Conservation (phyloP, 2,329 filamentous ascomycete species). For the Aspergillus flavus region DNA sequence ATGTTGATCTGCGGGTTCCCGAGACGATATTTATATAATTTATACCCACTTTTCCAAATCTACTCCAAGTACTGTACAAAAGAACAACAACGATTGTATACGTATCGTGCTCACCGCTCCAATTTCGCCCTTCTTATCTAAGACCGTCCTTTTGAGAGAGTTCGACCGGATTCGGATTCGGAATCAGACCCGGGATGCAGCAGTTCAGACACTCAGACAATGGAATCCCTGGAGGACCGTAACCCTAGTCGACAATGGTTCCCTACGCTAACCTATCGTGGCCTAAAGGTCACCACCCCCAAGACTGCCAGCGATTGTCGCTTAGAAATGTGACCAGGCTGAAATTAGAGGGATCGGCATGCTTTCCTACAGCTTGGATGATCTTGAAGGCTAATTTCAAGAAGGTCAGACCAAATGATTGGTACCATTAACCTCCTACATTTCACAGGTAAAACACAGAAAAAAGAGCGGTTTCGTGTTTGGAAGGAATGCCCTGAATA, state of each 20-base stretch:
- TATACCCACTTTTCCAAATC: too few relatives aligned
- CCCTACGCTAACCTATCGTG: neutral
- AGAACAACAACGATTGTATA: neutral
- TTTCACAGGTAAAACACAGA: too few relatives aligned
- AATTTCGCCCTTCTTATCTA: neutral
- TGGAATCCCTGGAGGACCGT: too few relatives aligned
- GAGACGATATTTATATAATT: too few relatives aligned
- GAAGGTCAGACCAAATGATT: neutral
- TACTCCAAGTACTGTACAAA: neutral
- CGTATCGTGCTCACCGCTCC: neutral
- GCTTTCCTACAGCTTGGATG: neutral
- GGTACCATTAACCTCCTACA: too few relatives aligned
- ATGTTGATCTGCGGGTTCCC: neutral
- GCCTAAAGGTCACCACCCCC: neutral
- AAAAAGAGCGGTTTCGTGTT: too few relatives aligned
- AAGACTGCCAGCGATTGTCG: neutral
- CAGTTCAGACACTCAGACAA: neutral
- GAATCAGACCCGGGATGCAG: neutral
- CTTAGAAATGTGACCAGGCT: neutral
- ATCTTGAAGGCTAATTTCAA: neutral
- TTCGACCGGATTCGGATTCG: neutral
- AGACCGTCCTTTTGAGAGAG: neutral
- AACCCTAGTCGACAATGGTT: too few relatives aligned
- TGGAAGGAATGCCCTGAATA: too few relatives aligned
- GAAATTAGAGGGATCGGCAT: neutral